Percentiles rank a stretch among this genome's conserved stretches.
These are phyloP conservation scores for Rhamnella rubrinervis DNA, from an alignment of 331 rosid species.

Conservation along the genomic window DNA sequence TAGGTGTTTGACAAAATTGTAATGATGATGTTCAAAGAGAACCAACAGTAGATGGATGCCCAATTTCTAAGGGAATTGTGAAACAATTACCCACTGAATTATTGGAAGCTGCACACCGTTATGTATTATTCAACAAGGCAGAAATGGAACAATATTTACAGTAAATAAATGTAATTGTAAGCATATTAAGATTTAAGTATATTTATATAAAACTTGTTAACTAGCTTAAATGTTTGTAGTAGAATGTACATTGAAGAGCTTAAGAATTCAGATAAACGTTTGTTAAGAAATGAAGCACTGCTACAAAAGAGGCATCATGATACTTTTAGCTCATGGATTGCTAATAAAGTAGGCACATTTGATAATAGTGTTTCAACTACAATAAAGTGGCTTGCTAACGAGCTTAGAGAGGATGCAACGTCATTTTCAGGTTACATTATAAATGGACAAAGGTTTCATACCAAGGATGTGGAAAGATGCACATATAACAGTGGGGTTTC, in stretches of 20 bases:
- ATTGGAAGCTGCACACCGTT: neutral
- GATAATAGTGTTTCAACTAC: neutral
- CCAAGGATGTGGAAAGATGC: neutral
- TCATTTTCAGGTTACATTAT: conserved; percentile 2
- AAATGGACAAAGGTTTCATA: conserved; percentile 4
- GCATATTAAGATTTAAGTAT: neutral
- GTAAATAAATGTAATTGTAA: neutral
- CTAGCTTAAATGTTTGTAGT: neutral
- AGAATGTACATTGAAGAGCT: neutral
- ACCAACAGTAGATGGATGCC: neutral
- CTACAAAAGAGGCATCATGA: neutral
- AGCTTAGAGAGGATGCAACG: neutral
- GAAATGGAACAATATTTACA: neutral
- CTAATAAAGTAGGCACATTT: neutral
- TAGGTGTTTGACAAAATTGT: neutral
- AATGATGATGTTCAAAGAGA: neutral
- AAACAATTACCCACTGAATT: neutral
- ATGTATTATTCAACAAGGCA: neutral
- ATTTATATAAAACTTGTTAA: neutral
- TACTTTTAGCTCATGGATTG: neutral
- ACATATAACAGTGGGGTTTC: neutral
- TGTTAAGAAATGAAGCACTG: neutral
- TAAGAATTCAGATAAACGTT: neutral
- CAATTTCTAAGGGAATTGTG: neutral
- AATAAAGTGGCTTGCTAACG: neutral